Evolutionary conservation across 2,329 filamentous ascomycete genomes (phyloP).

Genomic region (Apiospora pterosperma): DNA sequence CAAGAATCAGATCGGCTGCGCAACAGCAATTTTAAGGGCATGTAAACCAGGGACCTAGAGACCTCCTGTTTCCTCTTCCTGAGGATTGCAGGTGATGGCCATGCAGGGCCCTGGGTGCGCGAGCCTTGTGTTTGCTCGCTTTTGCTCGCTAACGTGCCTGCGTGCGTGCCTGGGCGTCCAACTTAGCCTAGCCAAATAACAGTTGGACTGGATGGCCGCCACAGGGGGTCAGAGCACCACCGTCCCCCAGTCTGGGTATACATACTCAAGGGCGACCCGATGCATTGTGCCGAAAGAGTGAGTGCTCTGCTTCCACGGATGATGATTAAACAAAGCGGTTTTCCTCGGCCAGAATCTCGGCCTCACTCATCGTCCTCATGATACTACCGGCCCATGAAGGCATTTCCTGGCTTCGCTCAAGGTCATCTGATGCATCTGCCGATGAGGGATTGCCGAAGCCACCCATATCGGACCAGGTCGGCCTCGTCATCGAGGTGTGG

Average conservation of each 20-base stretch:
- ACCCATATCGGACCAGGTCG: not conserved
- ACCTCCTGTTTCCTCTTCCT: not conserved
- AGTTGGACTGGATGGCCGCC: not conserved
- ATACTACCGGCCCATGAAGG: not conserved
- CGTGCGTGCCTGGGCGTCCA: not conserved
- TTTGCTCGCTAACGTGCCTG: not conserved
- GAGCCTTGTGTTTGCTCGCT: not conserved
- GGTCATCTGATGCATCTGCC: not conserved
- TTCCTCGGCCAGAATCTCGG: not conserved
- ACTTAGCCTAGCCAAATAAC: not conserved
- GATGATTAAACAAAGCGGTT: not conserved
- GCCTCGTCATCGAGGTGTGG: not conserved
- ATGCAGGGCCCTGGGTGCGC: not conserved
- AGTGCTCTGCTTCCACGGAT: not conserved
- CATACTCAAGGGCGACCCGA: not conserved
- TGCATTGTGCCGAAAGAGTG: not conserved
- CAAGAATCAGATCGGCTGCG: not conserved
- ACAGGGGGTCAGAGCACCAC: not conserved
- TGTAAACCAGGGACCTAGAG: not conserved
- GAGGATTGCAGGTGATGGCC: not conserved
- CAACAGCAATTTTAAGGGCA: not conserved
- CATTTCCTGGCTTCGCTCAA: not conserved
- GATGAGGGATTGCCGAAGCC: not conserved
- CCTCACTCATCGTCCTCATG: not conserved
- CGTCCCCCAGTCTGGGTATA: not conserved